These are phyloP conservation scores for Garcia nutans DNA, from an alignment of 345 rosid species.

Conservation along the genomic window DNA sequence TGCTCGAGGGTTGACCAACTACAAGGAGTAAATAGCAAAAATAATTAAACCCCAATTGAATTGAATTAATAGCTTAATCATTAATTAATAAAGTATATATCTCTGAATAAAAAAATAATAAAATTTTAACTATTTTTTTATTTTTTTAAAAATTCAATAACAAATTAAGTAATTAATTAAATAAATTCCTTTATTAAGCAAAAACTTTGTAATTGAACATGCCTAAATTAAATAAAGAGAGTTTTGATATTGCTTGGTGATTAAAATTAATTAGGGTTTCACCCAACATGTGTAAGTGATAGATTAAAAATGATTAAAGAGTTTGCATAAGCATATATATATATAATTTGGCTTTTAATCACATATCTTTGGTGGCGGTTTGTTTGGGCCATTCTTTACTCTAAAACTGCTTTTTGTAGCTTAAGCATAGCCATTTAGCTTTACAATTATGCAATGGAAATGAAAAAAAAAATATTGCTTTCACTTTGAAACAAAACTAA, in stretches of 20 bases:
- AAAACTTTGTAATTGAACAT: not conserved
- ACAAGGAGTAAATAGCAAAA: too few species aligned
- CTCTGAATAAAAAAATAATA: too few species aligned
- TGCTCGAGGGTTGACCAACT: too few species aligned
- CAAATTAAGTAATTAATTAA: not conserved
- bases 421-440: conserved; percentile 3
- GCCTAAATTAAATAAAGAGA: not conserved
- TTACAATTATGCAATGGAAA: not conserved
- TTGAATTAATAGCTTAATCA: too few species aligned
- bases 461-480: not conserved
- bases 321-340: conserved; percentile 28
- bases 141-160: too few species aligned
- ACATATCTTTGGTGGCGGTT: conserved; percentile 6
- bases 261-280: conserved; percentile 16
- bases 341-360: conserved; percentile 18
- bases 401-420: conserved; percentile 7
- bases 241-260: conserved; percentile 15
- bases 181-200: conserved; percentile 18
- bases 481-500: not conserved
- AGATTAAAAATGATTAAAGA: conserved; percentile 11
- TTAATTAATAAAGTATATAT: too few species aligned
- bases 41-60: too few species aligned
- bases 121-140: too few species aligned
- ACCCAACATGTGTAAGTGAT: conserved; percentile 12
- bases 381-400: conserved; percentile 22